Conservation (phyloP, 176 grass and related monocot genomes). For the sorghum (Sorghum bicolor) region DNA sequence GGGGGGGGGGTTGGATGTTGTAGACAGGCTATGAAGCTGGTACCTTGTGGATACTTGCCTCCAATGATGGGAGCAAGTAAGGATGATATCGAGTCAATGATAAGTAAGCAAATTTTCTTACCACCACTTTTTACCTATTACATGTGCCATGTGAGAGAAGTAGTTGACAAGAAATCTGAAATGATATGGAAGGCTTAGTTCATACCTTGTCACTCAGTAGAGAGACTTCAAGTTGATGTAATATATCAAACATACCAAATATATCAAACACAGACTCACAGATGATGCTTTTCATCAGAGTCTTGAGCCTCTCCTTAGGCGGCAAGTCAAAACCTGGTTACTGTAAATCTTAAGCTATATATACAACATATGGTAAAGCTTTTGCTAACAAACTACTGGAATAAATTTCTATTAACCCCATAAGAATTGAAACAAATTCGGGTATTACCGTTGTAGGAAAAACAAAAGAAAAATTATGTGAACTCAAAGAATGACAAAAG, state of each 20-base stretch:
- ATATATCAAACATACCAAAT: slow-evolving; percentile 71
- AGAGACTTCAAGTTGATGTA: slow-evolving; percentile 65
- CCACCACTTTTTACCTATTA: slow-evolving; percentile 49
- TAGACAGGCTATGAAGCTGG: slow-evolving; percentile 16
- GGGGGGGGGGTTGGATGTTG: no score
- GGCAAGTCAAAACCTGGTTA: slow-evolving; percentile 29
- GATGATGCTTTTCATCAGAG: slow-evolving; percentile 65
- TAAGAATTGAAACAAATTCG: background rate
- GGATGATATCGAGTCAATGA: slow-evolving; percentile 88
- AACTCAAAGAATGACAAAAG: background rate
- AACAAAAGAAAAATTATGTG: background rate
- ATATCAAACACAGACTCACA: slow-evolving; percentile 82
- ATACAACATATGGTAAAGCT: background rate
- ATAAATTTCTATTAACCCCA: slow-evolving; percentile 1
- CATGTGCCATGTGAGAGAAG: slow-evolving; percentile 19
- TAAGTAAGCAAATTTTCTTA: slow-evolving; percentile 65
- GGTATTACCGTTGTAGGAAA: background rate
- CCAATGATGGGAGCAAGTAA: slow-evolving; percentile 73
- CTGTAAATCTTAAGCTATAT: slow-evolving; percentile 6
- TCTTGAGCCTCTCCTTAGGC: slow-evolving; percentile 54
- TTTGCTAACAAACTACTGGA: background rate
- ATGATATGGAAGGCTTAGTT: background rate
- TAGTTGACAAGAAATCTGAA: slow-evolving; percentile 11
- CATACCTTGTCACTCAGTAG: slow-evolving; percentile 49
- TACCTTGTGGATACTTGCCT: slow-evolving; percentile 86